A percentile compares a stretch with the other conserved stretches of the same genome.
These are phyloP conservation scores for Malus sylvestris DNA, from an alignment of 306 rosid genomes.

Conservation along the genomic window DNA sequence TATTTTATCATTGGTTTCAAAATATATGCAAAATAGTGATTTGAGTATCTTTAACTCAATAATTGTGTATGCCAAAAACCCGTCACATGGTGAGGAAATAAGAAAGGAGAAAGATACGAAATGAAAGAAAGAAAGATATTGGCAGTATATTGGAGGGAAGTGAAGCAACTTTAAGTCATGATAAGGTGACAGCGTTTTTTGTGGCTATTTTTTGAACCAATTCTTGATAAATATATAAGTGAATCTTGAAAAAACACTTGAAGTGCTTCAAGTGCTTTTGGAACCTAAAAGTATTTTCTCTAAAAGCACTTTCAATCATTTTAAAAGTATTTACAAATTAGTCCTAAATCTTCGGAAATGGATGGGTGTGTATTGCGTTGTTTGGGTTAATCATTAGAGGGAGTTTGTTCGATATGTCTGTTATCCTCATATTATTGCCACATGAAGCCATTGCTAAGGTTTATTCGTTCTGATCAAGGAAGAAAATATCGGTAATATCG, in stretches of 20 bases:
- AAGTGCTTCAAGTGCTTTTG: too few relatives aligned
- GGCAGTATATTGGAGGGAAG: background rate
- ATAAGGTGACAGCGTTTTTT: too few relatives aligned
- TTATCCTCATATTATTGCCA: background rate
- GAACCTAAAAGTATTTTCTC: too few relatives aligned
- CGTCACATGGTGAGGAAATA: background rate
- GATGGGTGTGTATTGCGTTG: background rate
- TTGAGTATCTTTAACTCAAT: constrained; percentile 1
- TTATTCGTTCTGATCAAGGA: background rate
- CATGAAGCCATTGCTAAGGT: background rate
- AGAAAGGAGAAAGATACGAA: background rate
- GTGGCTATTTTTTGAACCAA: too few relatives aligned
- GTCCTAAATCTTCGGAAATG: background rate
- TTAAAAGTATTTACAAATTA: too few relatives aligned
- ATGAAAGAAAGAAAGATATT: too few relatives aligned
- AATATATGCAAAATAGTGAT: too few relatives aligned
- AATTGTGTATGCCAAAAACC: background rate
- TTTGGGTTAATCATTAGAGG: background rate
- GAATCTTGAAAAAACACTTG: too few relatives aligned
- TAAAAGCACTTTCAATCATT: too few relatives aligned
- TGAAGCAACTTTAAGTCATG: background rate
- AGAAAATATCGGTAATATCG: too few relatives aligned
- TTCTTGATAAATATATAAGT: too few relatives aligned
- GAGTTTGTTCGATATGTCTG: background rate
- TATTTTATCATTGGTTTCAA: too few relatives aligned